Base-by-base conservation (phyloP, 2,329 filamentous ascomycete genomes). In the Fusarium luffae region DNA sequence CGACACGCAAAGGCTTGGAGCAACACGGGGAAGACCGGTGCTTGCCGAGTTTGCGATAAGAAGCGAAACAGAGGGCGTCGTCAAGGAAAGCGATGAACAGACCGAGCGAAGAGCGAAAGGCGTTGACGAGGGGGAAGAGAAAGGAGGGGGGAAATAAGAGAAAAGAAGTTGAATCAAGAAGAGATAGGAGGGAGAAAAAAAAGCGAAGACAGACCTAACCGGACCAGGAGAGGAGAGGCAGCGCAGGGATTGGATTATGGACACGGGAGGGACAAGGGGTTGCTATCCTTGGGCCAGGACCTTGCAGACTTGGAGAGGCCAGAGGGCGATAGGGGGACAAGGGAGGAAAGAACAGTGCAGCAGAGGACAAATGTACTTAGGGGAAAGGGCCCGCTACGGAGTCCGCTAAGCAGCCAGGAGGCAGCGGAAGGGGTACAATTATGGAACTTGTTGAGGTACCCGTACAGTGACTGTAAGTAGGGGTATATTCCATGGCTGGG, bases 251-350 rank as follows among this genome's bases (percentile, higher is more conserved):
- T 51, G 49, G 72, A 72, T 71, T 72, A 66, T 66, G 72, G 71
- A 75, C 69, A 75, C 69, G 54, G 44, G 42, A 56, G 69, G 72
- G 64, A 74, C 72, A 75, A 75, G 72, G 72, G 72, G 72, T 72
- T 75, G 58, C 64, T 63, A 66, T 67, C 64, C 70, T 40, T 42
- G 23, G 66, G 61, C 27, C 68, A 70, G 72, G 69, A 66, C 62
- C 72, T 75, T 63, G 72, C 65, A 74, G 34, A n/a, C 34, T 37
- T 37, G 34, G 10, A 37, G 34, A 37, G 18, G 34, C 34, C 18
- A 66, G 44, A 69, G 69, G 63, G 57, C 63, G 72, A 74, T 74
- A 74, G 72, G 72, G 72, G 72, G 64, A 70, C 60, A 55, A 59
- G 54, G 68, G 51, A 70, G 54, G 52, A 59, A 58, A 59, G 50